Percentiles rank a stretch among this genome's conserved stretches.
These are phyloP conservation scores for Chalaropsis ovoidea DNA, from an alignment of 2,329 filamentous ascomycete genomes.

Conservation along the genomic window DNA sequence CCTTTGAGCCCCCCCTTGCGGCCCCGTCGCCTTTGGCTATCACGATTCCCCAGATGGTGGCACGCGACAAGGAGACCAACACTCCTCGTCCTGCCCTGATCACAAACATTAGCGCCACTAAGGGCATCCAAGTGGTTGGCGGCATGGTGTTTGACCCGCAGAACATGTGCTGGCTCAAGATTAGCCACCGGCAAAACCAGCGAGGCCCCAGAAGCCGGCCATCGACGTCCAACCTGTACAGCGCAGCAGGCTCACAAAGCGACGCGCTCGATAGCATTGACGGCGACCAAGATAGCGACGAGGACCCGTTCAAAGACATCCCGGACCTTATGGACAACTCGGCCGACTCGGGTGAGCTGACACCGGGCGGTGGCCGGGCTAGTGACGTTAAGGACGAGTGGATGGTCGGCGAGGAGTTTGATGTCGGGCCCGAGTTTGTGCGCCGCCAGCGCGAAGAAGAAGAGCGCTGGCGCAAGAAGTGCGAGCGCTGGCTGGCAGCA, in stretches of 20 bases:
- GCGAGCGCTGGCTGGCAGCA: conserved; percentile 65
- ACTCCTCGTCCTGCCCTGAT: conserved; percentile 71
- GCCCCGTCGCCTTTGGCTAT: conserved; percentile 41
- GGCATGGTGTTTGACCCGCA: conserved; percentile 97
- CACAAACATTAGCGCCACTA: conserved; percentile 72
- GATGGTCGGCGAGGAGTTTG: conserved; percentile 90
- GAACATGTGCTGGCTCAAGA: conserved; percentile 95
- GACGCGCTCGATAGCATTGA: conserved; percentile 50
- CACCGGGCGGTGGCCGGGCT: conserved; percentile 33
- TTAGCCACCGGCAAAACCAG: conserved; percentile 40
- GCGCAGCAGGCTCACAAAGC: conserved; percentile 31
- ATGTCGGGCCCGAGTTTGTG: conserved; percentile 91
- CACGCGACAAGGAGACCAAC: conserved; percentile 45
- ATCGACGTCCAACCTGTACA: conserved; percentile 23
- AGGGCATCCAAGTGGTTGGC: conserved; percentile 87
- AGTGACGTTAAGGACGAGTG: conserved; percentile 64
- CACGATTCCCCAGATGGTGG: conserved; percentile 36
- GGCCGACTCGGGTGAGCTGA: conserved; percentile 40
- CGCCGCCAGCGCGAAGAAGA: conserved; percentile 84
- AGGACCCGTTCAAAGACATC: conserved; percentile 91
- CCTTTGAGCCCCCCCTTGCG: conserved; percentile 59
- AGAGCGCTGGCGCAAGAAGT: conserved; percentile 78
- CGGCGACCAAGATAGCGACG: conserved; percentile 68
- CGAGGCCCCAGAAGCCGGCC: conserved; percentile 20
- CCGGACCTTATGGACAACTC: conserved; percentile 71